These are phyloP conservation scores for Colletotrichum falcatum DNA, from an alignment of 2,329 filamentous ascomycete species.

Conservation along the genomic window DNA sequence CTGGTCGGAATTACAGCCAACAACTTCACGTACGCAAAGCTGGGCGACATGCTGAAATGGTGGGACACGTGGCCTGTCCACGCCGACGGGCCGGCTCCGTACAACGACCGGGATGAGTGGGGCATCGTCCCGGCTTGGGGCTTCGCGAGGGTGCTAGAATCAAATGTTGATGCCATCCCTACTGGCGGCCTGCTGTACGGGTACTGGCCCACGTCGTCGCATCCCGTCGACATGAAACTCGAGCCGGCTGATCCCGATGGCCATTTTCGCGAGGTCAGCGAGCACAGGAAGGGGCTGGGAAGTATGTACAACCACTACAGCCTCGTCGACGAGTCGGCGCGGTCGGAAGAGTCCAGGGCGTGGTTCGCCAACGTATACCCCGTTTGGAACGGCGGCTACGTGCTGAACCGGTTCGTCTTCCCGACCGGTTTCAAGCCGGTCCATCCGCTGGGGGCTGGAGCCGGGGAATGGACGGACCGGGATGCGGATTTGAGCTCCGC, in stretches of 20 bases:
- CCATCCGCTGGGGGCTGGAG: slow-evolving; percentile 38
- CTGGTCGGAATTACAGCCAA: slow-evolving; percentile 50
- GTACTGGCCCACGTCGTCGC: slow-evolving; percentile 56
- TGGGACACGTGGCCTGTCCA: slow-evolving; percentile 61
- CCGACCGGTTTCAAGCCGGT: slow-evolving; percentile 44
- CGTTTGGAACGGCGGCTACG: slow-evolving; percentile 46
- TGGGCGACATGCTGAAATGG: slow-evolving; percentile 48
- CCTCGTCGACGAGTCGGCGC: slow-evolving; percentile 36
- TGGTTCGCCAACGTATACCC: slow-evolving; percentile 42
- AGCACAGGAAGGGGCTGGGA: slow-evolving; percentile 44
- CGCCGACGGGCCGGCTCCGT: slow-evolving; percentile 47
- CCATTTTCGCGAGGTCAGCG: slow-evolving; percentile 54
- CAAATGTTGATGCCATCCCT: slow-evolving; percentile 50
- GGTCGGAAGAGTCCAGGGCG: slow-evolving; percentile 31
- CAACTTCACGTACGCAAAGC: slow-evolving; percentile 51
- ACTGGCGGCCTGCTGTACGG: slow-evolving; percentile 55
- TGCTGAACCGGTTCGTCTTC: slow-evolving; percentile 51
- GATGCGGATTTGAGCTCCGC: slow-evolving; percentile 51
- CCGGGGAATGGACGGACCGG: slow-evolving; percentile 45
- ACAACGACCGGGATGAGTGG: slow-evolving; percentile 53
- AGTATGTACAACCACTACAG: slow-evolving; percentile 60
- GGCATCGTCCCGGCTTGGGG: slow-evolving; percentile 63
- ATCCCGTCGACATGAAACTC: slow-evolving; percentile 54
- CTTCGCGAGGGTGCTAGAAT: slow-evolving; percentile 56
- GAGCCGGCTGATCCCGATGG: slow-evolving; percentile 43